Evolutionary conservation across 2,329 filamentous ascomycete species (phyloP).

Genomic region (Cladosporium sp.): DNA sequence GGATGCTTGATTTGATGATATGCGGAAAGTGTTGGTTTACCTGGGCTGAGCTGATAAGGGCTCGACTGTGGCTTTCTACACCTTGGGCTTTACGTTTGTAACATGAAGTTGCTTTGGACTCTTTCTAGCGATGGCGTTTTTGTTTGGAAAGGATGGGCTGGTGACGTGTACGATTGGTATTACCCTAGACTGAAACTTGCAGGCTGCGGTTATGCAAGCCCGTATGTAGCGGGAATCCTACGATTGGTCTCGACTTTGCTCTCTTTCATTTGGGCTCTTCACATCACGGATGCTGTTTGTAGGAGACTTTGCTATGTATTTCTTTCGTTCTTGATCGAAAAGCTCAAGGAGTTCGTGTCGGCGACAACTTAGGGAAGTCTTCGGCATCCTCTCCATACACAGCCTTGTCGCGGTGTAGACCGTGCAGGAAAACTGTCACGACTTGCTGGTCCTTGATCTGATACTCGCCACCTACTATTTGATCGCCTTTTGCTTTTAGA

Average conservation of each 20-base stretch:
- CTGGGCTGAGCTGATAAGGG: background rate
- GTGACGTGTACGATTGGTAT: background rate
- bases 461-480: too few relatives aligned
- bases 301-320: too few relatives aligned
- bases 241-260: background rate
- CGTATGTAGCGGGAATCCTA: background rate
- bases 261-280: too few relatives aligned
- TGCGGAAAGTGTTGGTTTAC: background rate
- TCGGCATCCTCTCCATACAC: too few relatives aligned
- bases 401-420: too few relatives aligned
- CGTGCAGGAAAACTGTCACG: too few relatives aligned
- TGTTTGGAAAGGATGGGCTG: background rate
- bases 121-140: background rate
- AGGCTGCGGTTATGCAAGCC: background rate
- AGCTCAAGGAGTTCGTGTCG: too few relatives aligned
- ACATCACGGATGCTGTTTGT: too few relatives aligned
- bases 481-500: too few relatives aligned
- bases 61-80: background rate
- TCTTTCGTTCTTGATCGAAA: too few relatives aligned
- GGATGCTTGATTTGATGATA: slow-evolving; percentile 11
- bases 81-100: background rate
- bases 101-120: background rate
- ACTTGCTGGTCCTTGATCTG: too few relatives aligned
- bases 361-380: too few relatives aligned
- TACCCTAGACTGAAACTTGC: background rate